Evolutionary conservation across 192 early-diverging fungal species (phyloP), one percentile per base, ranked within the genome.

Genomic region (Pecoramyces ruminantium): DNA sequence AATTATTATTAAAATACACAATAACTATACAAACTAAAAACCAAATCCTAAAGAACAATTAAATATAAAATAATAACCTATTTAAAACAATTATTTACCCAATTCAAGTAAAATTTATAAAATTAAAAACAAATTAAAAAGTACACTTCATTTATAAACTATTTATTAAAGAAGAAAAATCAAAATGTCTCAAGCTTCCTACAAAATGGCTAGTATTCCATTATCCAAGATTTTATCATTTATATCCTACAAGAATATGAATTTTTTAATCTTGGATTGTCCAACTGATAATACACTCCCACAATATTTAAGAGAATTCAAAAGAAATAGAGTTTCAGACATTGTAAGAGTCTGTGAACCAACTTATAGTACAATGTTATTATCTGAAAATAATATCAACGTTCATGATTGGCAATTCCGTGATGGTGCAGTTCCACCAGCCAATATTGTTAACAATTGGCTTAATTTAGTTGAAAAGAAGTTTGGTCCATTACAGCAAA

Each of bases 251-350:
- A 80, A 38, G 28, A 29, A 29, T 80, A 86, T 95, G 80, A 90
- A 93, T 16, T 98, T 98, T 83, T 86, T 98, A 77, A 95, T 98
- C 83, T 91, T 96, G 81, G 96, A 98, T 84, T 97, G 96, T 80
- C 96, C 96, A 12, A 95, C 94, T 17, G 90, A 92, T 81, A 90
- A 90, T 77, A 95, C 92, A 12, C 85, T 98, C 17, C 87, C 90
- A 8, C 87, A 89, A 38, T 96, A 95, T 82, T 80, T 96, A 28
- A 86, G 88, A 85, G 92, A 95, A 82, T 88, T 96, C 84, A 89
- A 88, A 58, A 84, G 88, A 27, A 85, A 91, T 79, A 88, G 92
- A 81, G 95, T 96, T 16, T 93, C 93, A 12, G 92, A 95, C 78
- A 92, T 97, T 17, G 95, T 97, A 8, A 92, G 95, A 2, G 94